Evolutionary conservation across 179 eudicot genomes (phyloP), one percentile per base, ranked within the genome.

Genomic region (Pouteria campechiana): DNA sequence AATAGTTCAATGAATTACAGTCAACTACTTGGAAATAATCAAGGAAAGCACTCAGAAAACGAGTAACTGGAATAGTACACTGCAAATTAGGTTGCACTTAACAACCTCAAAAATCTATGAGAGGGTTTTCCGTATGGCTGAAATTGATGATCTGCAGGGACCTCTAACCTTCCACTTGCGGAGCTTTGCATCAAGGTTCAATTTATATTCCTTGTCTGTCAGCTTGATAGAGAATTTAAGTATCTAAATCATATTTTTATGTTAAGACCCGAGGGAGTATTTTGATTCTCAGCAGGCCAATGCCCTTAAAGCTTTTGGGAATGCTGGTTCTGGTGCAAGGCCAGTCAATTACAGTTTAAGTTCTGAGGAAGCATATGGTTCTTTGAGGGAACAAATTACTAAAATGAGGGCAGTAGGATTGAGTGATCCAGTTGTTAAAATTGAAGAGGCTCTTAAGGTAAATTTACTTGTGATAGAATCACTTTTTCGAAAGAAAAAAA

Each of bases 71-170:
- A n/a, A n/a, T n/a, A n/a, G n/a, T n/a, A n/a, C n/a, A n/a, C n/a
- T n/a, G n/a, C n/a, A n/a, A n/a, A n/a, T n/a, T n/a, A n/a, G n/a
- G n/a, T n/a, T n/a, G n/a, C n/a, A n/a, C n/a, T n/a, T n/a, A n/a
- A n/a, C n/a, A n/a, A n/a, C n/a, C n/a, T n/a, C n/a, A n/a, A n/a
- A n/a, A n/a, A n/a, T n/a, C n/a, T n/a, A n/a, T n/a, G 71, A 66
- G 32, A 73, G 82, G 63, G 58, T 75, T 24, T 70, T 81, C 37
- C 72, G 77, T 61, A 69, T 69, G 72, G 79, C 96, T 24, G 88
- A 87, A 67, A 77, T 92, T 44, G 96, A 92, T 51, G 99, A 92
- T 70, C 94, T 87, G 53, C 92, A 82, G 84, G 92, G 78, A 51
- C 60, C 96, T 54, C 75, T 56, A 94, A 71, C 44, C 99, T 69